phyloP scores from a whole-genome alignment of 2,329 filamentous ascomycete genomes.

The Camillea tinctor region DNA sequence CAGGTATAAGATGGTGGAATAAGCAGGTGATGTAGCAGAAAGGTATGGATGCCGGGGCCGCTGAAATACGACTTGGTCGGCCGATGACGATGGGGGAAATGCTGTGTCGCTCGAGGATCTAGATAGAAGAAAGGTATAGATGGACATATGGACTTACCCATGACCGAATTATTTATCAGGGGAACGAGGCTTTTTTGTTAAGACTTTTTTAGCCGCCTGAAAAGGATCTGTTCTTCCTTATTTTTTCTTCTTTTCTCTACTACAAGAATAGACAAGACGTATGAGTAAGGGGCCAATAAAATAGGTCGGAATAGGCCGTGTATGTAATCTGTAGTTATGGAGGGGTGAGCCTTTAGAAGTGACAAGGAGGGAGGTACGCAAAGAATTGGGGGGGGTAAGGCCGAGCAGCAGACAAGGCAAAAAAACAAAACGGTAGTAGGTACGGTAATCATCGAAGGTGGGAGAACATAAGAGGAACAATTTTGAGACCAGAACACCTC shows the following conservation, averaged over 20 bases:
- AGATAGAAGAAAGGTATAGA: slow-evolving; percentile 3
- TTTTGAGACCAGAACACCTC: not conserved
- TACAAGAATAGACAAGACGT: slow-evolving; percentile 24
- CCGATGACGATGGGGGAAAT: not conserved
- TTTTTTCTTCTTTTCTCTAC: slow-evolving; percentile 26
- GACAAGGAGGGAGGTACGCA: slow-evolving; percentile 26
- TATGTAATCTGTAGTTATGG: slow-evolving; percentile 31
- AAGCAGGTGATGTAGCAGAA: slow-evolving; percentile 8
- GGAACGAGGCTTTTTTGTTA: slow-evolving; percentile 21
- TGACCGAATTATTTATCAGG: slow-evolving; percentile 23
- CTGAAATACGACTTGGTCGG: slow-evolving; percentile 7
- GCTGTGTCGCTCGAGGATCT: slow-evolving; percentile 17
- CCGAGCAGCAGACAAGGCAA: slow-evolving; percentile 9
- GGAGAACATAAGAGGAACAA: not conserved
- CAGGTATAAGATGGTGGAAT: slow-evolving; percentile 1
- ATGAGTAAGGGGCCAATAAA: slow-evolving; percentile 22
- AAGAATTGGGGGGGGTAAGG: slow-evolving; percentile 20
- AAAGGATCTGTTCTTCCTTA: not conserved
- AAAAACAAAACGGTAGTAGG: slow-evolving; percentile 4
- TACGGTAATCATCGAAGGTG: not conserved
- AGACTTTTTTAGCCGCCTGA: slow-evolving; percentile 28
- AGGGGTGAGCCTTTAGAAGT: slow-evolving; percentile 30
- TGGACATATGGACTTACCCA: slow-evolving; percentile 31
- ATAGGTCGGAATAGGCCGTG: slow-evolving; percentile 10
- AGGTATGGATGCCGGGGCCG: slow-evolving; percentile 19